These are phyloP conservation scores for Parietichytrium sp. DNA, from an alignment of 108 stramenopile species.

Conservation along the genomic window DNA sequence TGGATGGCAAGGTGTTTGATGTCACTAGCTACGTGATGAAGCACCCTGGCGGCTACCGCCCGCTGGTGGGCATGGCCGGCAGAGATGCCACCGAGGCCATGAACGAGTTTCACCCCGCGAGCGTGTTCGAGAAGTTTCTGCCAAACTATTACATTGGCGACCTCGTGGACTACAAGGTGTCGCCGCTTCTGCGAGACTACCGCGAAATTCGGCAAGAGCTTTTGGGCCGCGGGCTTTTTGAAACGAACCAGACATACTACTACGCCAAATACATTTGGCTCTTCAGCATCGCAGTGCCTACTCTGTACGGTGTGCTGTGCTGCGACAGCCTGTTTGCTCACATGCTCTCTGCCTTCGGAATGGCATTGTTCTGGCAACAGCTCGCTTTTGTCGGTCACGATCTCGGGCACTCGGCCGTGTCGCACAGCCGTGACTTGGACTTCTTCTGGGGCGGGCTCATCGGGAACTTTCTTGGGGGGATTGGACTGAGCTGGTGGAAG, in stretches of 20 bases:
- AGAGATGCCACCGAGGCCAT: conserved; percentile 74
- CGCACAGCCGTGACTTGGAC: conserved; percentile 65
- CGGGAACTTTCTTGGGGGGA: conserved; percentile 70
- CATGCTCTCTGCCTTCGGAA: conserved; percentile 46
- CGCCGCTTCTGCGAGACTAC: conserved; percentile 61
- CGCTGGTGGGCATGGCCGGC: conserved; percentile 66
- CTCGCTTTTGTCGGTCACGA: conserved; percentile 86
- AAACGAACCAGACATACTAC: conserved; percentile 52
- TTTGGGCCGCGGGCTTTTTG: conserved; percentile 48
- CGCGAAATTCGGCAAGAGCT: conserved; percentile 59
- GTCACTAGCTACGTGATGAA: conserved; percentile 65
- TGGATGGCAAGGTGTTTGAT: conserved; percentile 68
- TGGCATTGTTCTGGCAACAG: conserved; percentile 83
- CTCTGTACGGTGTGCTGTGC: background rate
- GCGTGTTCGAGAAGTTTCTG: conserved; percentile 56
- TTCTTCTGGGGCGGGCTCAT: conserved; percentile 57
- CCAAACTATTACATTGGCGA: conserved; percentile 66
- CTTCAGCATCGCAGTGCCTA: conserved; percentile 30
- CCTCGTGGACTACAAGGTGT: conserved; percentile 50
- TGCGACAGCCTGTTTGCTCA: conserved; percentile 31
- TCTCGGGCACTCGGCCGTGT: conserved; percentile 74
- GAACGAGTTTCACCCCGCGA: conserved; percentile 66
- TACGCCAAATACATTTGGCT: conserved; percentile 41
- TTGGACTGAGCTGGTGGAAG: conserved; percentile 86
- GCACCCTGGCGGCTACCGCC: conserved; percentile 73